phyloP scores from a whole-genome alignment of 148 eudicot genomes.

The Chenopodium quinoa region DNA sequence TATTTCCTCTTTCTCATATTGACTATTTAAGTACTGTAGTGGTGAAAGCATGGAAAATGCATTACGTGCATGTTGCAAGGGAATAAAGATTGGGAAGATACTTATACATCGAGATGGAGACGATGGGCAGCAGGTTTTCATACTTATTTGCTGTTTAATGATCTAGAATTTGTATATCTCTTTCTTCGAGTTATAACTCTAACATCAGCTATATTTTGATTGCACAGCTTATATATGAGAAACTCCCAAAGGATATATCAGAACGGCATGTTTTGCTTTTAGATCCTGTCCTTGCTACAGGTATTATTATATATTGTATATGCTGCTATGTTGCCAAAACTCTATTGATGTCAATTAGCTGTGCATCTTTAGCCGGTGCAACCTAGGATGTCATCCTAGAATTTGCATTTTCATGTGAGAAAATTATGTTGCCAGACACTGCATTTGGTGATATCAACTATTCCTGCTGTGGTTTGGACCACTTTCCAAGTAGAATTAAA shows the following conservation, averaged over 20 bases:
- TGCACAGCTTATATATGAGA: constrained; percentile 92
- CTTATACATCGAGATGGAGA: constrained; percentile 95
- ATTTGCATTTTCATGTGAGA: neutral
- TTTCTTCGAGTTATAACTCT: neutral
- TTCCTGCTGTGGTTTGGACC: neutral
- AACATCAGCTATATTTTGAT: neutral
- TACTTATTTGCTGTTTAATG: neutral
- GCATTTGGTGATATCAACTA: too few relatives aligned
- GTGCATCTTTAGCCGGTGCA: neutral
- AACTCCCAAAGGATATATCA: constrained; percentile 83
- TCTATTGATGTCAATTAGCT: neutral
- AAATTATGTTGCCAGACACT: too few relatives aligned
- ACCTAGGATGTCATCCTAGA: neutral
- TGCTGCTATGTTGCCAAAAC: neutral
- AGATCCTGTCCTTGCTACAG: constrained; percentile 97
- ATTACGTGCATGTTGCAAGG: constrained; percentile 96
- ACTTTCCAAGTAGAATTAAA: neutral
- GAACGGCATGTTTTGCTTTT: constrained; percentile 95
- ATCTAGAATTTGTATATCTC: neutral
- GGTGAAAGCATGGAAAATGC: constrained; percentile 99
- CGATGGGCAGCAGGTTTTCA: constrained; percentile 83
- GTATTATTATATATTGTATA: constrained; percentile 31
- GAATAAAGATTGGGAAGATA: constrained; percentile 95
- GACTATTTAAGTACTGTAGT: constrained; percentile 31
- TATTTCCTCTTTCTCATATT: neutral